These are phyloP conservation scores for Asterionellopsis glacialis DNA, from an alignment of 108 stramenopile species.

Conservation along the genomic window DNA sequence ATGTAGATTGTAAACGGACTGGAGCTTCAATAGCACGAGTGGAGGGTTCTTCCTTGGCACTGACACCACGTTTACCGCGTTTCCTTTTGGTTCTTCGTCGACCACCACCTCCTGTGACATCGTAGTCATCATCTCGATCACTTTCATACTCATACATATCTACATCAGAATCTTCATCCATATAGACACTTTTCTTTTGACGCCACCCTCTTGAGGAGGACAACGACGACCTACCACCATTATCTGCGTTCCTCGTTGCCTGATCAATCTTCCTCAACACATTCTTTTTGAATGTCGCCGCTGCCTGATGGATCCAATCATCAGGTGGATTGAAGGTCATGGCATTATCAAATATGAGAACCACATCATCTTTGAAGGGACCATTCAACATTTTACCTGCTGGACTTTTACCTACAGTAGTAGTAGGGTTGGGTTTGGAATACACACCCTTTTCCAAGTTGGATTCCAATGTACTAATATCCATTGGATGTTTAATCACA, in stretches of 20 bases:
- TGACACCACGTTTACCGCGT: constrained; percentile 1
- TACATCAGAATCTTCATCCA: constrained; percentile 73
- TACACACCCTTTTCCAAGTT: constrained; percentile 82
- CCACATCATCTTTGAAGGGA: constrained; percentile 60
- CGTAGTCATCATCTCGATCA: constrained; percentile 57
- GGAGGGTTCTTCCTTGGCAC: constrained; percentile 29
- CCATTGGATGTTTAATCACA: constrained; percentile 92
- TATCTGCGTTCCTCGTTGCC: constrained; percentile 19
- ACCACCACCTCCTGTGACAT: constrained; percentile 2
- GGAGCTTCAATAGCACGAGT: constrained; percentile 40
- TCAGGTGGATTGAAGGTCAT: constrained; percentile 69
- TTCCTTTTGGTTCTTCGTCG: constrained; percentile 25
- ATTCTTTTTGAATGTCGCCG: constrained; percentile 48
- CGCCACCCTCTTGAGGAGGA: constrained; percentile 8
- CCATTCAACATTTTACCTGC: constrained; percentile 68
- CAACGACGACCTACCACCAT: neutral
- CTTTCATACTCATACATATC: constrained; percentile 81
- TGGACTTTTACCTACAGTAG: constrained; percentile 26
- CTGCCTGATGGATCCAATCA: constrained; percentile 67
- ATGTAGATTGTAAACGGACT: constrained; percentile 29
- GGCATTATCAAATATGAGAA: constrained; percentile 85
- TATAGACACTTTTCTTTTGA: constrained; percentile 47
- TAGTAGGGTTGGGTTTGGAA: constrained; percentile 52
- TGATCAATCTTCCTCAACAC: constrained; percentile 55
- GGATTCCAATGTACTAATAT: constrained; percentile 77